Percentiles rank a stretch among this genome's conserved stretches.
Evolutionary conservation across 495 filamentous ascomycete genomes (phyloP).

Genomic region (Hyaloscypha hepaticicola): DNA sequence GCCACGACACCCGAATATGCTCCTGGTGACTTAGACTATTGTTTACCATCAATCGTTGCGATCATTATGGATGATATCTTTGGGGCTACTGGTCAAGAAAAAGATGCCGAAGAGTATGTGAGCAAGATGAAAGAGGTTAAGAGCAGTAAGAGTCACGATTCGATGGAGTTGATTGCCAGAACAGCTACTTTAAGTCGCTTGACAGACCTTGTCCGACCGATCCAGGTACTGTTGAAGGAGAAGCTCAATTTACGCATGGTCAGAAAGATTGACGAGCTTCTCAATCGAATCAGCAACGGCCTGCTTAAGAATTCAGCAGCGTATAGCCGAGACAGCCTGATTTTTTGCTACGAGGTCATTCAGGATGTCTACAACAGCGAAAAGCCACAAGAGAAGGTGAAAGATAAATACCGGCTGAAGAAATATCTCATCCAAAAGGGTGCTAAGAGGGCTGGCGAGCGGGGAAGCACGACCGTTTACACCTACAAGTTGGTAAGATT

Average conservation of each 20-base stretch:
- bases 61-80: constrained; percentile 98
- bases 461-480: constrained; percentile 68
- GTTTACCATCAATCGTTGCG: constrained; percentile 68
- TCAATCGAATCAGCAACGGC: constrained; percentile 79
- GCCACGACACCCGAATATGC: constrained; percentile 67
- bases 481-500: constrained; percentile 84
- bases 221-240: constrained; percentile 75
- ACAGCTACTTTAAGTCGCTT: constrained; percentile 72
- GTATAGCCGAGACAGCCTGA: constrained; percentile 70
- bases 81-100: constrained; percentile 91
- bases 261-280: constrained; percentile 86
- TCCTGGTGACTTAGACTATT: constrained; percentile 87
- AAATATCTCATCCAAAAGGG: constrained; percentile 77
- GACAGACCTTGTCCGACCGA: constrained; percentile 69
- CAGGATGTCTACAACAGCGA: constrained; percentile 71
- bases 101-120: constrained; percentile 92
- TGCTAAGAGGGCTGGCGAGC: constrained; percentile 64
- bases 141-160: constrained; percentile 95
- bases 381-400: constrained; percentile 43
- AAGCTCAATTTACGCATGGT: constrained; percentile 76
- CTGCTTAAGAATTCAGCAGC: constrained; percentile 75
- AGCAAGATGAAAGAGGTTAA: constrained; percentile 98
- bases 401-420: constrained; percentile 59
- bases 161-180: constrained; percentile 89
- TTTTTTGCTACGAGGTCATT: constrained; percentile 93